Conservation (phyloP, 345 rosid genomes). For the Streptanthus diversifolius region DNA sequence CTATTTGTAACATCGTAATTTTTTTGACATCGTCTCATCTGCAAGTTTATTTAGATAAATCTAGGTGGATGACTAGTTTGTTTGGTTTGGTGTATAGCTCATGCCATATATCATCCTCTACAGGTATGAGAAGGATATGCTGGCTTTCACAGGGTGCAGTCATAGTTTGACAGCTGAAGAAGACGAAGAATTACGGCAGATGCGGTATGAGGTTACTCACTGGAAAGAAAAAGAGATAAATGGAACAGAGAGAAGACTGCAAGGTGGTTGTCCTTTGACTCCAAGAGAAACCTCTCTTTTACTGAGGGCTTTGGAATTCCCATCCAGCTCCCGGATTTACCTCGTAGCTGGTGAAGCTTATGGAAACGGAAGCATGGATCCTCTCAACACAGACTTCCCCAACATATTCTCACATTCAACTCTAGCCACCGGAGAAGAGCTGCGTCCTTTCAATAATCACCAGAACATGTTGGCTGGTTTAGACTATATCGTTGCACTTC, state of each 20-base stretch:
- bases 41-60: not conserved
- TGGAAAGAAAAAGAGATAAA: conserved; percentile 97
- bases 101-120: conserved; percentile 14
- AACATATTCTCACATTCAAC: conserved; percentile 78
- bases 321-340: conserved; percentile 74
- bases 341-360: conserved; percentile 96
- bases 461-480: conserved; percentile 95
- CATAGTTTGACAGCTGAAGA: conserved; percentile 77
- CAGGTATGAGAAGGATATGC: conserved; percentile 98
- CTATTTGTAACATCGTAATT: not conserved
- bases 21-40: not conserved
- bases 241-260: conserved; percentile 82
- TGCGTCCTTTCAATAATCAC: conserved; percentile 67
- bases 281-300: conserved; percentile 91
- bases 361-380: conserved; percentile 81
- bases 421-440: conserved; percentile 72
- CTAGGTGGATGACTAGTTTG: not conserved
- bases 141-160: conserved; percentile 98
- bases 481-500: conserved; percentile 84
- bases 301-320: conserved; percentile 76
- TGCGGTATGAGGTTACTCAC: conserved; percentile 81
- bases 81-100: conserved; percentile 7
- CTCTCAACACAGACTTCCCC: conserved; percentile 63
- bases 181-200: conserved; percentile 65
- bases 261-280: conserved; percentile 90